These are phyloP conservation scores for Beta vulgaris DNA, from an alignment of 148 eudicot genomes.

Conservation along the genomic window DNA sequence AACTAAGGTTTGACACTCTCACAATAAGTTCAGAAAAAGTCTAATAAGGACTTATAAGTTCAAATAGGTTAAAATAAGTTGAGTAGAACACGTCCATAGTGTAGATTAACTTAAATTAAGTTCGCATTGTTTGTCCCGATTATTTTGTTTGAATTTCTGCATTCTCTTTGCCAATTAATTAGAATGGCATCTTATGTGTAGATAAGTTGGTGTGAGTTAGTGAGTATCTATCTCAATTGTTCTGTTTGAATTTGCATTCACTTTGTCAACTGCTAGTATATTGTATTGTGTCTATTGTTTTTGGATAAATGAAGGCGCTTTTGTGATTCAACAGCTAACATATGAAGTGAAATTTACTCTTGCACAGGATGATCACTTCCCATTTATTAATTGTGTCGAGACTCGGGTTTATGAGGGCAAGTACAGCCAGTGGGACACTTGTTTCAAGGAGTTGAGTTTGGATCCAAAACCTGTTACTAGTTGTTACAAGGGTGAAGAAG, in stretches of 20 bases:
- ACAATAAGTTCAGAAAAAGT: too few relatives aligned
- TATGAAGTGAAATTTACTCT: slow-evolving; percentile 4
- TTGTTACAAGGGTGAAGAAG: slow-evolving; percentile 46
- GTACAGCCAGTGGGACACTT: slow-evolving; percentile 54
- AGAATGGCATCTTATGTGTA: not conserved
- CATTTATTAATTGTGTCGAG: slow-evolving; percentile 68
- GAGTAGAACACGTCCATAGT: too few relatives aligned
- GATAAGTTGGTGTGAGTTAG: not conserved
- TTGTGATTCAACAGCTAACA: not conserved
- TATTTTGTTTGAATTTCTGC: not conserved
- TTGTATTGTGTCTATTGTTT: not conserved
- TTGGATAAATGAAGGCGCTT: not conserved
- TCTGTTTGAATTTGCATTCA: not conserved
- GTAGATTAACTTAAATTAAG: too few relatives aligned
- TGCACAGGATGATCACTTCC: slow-evolving; percentile 63
- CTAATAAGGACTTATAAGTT: too few relatives aligned
- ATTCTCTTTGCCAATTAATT: too few relatives aligned
- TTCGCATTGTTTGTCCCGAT: too few relatives aligned
- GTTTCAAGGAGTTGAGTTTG: slow-evolving; percentile 50
- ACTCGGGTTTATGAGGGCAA: slow-evolving; percentile 37
- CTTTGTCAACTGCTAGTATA: too few relatives aligned
- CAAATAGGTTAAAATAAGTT: too few relatives aligned
- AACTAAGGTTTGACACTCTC: too few relatives aligned
- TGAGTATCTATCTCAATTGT: not conserved
- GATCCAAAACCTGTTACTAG: slow-evolving; percentile 43